phyloP scores from a whole-genome alignment of 2,329 filamentous ascomycete species.

The Xylariales sp. region DNA sequence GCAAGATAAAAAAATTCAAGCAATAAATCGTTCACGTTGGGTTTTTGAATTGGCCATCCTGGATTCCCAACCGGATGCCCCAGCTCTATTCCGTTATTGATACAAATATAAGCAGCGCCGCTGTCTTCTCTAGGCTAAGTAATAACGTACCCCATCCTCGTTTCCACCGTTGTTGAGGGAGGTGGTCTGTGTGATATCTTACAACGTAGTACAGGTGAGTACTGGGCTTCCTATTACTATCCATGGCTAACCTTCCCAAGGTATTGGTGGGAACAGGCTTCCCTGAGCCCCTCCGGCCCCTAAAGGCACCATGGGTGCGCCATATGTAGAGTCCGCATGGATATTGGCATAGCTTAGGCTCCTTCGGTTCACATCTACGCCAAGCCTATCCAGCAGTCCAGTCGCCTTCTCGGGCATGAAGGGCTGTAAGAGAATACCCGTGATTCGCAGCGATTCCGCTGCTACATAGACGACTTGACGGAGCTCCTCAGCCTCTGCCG shows the following conservation, averaged over 20 bases:
- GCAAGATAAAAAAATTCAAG: too few species aligned
- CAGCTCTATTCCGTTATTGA: too few species aligned
- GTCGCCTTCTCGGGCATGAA: slow-evolving; percentile 79
- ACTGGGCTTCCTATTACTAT: too few species aligned
- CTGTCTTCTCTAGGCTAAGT: too few species aligned
- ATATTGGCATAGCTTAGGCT: slow-evolving; percentile 57
- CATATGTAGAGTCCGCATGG: slow-evolving; percentile 68
- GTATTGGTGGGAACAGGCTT: slow-evolving; percentile 48
- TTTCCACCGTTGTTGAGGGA: too few species aligned
- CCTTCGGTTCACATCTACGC: slow-evolving; percentile 61
- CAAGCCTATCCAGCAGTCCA: slow-evolving; percentile 71
- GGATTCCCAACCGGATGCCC: too few species aligned
- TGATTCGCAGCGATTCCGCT: slow-evolving; percentile 73
- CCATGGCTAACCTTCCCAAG: slow-evolving; percentile 37
- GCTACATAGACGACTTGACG: slow-evolving; percentile 60
- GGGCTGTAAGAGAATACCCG: slow-evolving; percentile 81
- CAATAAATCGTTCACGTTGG: too few species aligned
- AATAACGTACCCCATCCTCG: too few species aligned
- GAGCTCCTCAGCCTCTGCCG: slow-evolving; percentile 35
- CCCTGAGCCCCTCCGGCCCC: slow-evolving; percentile 33
- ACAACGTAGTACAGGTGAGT: too few species aligned
- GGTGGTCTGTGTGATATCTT: too few species aligned
- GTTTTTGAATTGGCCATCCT: too few species aligned
- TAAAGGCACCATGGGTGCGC: slow-evolving; percentile 32
- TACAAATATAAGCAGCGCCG: too few species aligned